Evolutionary conservation across 495 filamentous ascomycete genomes (phyloP).

Genomic region (Daldinia grandis): DNA sequence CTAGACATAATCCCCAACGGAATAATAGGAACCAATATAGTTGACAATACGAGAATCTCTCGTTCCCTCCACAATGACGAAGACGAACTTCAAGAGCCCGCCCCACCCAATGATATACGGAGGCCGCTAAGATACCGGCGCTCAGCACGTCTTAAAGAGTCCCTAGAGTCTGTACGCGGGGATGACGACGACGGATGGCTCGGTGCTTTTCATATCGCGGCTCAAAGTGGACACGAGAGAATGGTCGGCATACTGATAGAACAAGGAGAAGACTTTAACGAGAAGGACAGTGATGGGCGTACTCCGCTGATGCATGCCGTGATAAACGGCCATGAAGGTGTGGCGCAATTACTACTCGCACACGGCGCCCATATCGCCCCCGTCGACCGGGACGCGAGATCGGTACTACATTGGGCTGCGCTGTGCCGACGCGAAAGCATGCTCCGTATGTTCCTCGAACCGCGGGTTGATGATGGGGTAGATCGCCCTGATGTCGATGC

Average conservation of each 20-base stretch:
- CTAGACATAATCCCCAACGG: neutral
- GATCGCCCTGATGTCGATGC: constrained; percentile 30
- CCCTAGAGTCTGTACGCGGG: neutral
- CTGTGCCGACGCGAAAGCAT: constrained; percentile 30
- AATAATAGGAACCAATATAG: neutral
- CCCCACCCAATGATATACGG: neutral
- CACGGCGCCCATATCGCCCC: neutral
- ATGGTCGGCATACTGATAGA: constrained; percentile 36
- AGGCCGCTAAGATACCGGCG: constrained; percentile 12
- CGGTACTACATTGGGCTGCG: constrained; percentile 42
- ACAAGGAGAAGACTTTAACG: constrained; percentile 24
- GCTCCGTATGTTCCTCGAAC: constrained; percentile 31
- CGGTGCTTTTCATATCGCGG: constrained; percentile 38
- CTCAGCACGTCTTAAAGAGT: constrained; percentile 13
- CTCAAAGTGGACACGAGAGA: constrained; percentile 26
- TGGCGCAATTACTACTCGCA: neutral
- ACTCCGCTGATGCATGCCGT: constrained; percentile 38
- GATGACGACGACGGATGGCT: constrained; percentile 32
- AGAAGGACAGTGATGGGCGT: constrained; percentile 35
- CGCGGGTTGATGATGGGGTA: neutral
- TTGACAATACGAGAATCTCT: neutral
- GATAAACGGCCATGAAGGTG: constrained; percentile 25
- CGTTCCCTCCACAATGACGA: neutral
- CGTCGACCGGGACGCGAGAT: constrained; percentile 25
- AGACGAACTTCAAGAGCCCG: neutral